These are phyloP conservation scores for Blechomonas ayalai DNA, from an alignment of 208 protist species.

Conservation along the genomic window DNA sequence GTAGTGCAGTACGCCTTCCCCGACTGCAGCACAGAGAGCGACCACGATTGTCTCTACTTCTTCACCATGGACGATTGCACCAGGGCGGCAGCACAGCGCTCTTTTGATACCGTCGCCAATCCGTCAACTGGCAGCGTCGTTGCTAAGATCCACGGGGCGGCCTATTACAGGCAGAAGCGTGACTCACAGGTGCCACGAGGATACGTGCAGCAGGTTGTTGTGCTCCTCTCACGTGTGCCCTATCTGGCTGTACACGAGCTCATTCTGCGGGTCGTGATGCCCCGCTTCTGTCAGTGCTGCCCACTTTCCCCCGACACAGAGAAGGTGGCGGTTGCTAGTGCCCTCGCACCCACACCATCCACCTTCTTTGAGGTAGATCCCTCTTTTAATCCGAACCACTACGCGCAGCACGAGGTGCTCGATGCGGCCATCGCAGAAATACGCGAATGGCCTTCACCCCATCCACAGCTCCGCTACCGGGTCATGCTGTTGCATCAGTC, in stretches of 20 bases:
- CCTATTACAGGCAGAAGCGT: conserved; percentile 80
- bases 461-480: conserved; percentile 65
- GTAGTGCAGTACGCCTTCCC: conserved; percentile 65
- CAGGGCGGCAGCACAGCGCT: conserved; percentile 1
- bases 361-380: conserved; percentile 54
- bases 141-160: conserved; percentile 56
- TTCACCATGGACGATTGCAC: conserved; percentile 70
- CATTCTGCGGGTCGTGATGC: conserved; percentile 73
- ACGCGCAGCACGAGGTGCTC: conserved; percentile 65
- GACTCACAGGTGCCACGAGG: conserved; percentile 63
- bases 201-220: conserved; percentile 84
- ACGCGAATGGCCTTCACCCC: conserved; percentile 65
- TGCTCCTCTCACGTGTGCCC: conserved; percentile 70
- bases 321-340: conserved; percentile 50
- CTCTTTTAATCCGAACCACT: conserved; percentile 53
- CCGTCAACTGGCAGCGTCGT: conserved; percentile 10
- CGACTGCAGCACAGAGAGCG: conserved; percentile 76
- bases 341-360: conserved; percentile 44
- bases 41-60: conserved; percentile 83
- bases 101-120: conserved; percentile 6
- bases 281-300: conserved; percentile 78
- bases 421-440: conserved; percentile 56
- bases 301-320: conserved; percentile 65
- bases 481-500: conserved; percentile 61
- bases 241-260: conserved; percentile 74